Conservation (phyloP, 2,329 filamentous ascomycete genomes). For the Hymenoscyphus infarciens region DNA sequence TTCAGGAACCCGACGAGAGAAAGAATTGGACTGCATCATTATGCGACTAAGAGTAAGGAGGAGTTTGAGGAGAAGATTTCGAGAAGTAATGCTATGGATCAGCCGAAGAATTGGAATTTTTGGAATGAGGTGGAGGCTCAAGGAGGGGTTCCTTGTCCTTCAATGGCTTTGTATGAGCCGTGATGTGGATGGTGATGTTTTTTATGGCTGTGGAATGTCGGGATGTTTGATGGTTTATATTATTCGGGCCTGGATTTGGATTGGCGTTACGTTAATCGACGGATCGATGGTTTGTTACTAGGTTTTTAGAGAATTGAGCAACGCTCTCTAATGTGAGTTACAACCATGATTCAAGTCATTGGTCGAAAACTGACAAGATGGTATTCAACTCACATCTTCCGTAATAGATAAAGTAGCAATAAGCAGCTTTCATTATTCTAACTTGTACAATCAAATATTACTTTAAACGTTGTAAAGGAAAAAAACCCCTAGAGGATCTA, state of each 20-base stretch:
- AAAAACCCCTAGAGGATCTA: no score
- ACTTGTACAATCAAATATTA: no score
- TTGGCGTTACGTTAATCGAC: background rate
- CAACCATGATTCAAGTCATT: no score
- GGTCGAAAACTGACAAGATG: no score
- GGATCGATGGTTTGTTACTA: no score
- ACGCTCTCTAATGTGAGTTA: no score
- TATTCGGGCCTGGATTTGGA: background rate
- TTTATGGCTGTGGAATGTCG: background rate
- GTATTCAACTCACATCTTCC: no score
- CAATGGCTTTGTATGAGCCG: slow-evolving; percentile 29
- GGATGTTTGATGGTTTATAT: background rate
- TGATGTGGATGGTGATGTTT: slow-evolving; percentile 5
- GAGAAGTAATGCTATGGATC: slow-evolving; percentile 30
- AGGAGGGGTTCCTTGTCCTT: slow-evolving; percentile 26
- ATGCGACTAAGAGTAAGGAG: slow-evolving; percentile 35
- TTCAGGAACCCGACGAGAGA: slow-evolving; percentile 32
- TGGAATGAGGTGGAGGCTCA: slow-evolving; percentile 30
- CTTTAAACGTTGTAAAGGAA: no score
- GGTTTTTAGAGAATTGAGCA: no score
- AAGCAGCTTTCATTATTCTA: no score
- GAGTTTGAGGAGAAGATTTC: slow-evolving; percentile 32
- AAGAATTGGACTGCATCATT: slow-evolving; percentile 35
- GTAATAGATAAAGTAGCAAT: no score
- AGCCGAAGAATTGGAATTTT: slow-evolving; percentile 26